phyloP scores from a whole-genome alignment of 768 basidiomycete genomes.

The Boletus vinaceobasis region DNA sequence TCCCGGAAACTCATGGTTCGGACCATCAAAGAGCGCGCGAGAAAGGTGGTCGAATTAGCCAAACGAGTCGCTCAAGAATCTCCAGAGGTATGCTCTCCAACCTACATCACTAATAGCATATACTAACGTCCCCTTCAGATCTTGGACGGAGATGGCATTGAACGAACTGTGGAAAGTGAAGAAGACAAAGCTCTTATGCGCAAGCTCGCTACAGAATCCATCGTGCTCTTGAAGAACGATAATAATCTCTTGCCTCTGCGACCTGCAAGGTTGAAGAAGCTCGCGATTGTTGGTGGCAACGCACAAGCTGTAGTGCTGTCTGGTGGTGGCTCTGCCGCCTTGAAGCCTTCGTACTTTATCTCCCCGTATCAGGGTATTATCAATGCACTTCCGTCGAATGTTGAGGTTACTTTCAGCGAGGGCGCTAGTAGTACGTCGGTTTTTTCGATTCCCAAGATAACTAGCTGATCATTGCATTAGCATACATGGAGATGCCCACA shows the following conservation, averaged over 20 bases:
- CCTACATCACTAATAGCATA: neutral
- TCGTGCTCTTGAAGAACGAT: constrained; percentile 76
- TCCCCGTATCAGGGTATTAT: constrained; percentile 77
- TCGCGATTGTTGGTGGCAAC: constrained; percentile 72
- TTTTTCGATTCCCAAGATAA: neutral
- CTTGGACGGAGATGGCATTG: constrained; percentile 66
- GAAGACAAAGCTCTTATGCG: constrained; percentile 64
- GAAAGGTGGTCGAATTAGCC: constrained; percentile 63
- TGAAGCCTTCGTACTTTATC: constrained; percentile 74
- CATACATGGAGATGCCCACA: constrained; percentile 60
- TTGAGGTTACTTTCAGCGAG: constrained; percentile 63
- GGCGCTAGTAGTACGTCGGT: constrained; percentile 60
- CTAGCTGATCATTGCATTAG: constrained; percentile 32
- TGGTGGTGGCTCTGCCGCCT: constrained; percentile 69
- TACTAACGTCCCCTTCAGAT: constrained; percentile 38
- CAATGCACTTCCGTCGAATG: constrained; percentile 45
- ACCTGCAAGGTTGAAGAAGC: constrained; percentile 53
- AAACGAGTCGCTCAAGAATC: constrained; percentile 65
- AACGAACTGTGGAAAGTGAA: constrained; percentile 58
- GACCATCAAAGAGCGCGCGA: constrained; percentile 63
- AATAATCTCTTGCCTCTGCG: constrained; percentile 34
- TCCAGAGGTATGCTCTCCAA: constrained; percentile 49
- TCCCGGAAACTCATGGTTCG: constrained; percentile 64
- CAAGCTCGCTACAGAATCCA: constrained; percentile 61
- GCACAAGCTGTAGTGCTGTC: constrained; percentile 63